Evolutionary conservation across 2,329 filamentous ascomycete genomes (phyloP).

Genomic region (Fusarium sp.): DNA sequence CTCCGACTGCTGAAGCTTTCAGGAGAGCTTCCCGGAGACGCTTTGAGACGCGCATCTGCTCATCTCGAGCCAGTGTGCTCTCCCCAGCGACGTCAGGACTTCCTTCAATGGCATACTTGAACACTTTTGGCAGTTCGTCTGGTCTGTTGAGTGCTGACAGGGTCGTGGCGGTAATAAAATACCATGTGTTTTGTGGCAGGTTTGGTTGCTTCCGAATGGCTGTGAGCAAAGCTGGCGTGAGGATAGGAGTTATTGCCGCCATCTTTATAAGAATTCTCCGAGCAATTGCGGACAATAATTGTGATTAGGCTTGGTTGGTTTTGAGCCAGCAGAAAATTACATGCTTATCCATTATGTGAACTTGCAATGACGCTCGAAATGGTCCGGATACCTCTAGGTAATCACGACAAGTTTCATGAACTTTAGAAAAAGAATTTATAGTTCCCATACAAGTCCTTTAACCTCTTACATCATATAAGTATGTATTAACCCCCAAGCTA

Average conservation of each 20-base stretch:
- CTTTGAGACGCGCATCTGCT: conserved; percentile 36
- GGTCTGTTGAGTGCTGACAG: conserved; percentile 41
- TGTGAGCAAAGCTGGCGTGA: conserved; percentile 39
- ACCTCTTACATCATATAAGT: no score
- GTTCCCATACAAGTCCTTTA: no score
- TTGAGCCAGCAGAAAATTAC: no score
- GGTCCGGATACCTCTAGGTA: no score
- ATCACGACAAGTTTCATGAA: no score
- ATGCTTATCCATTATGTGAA: no score
- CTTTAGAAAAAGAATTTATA: no score
- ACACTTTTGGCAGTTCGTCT: conserved; percentile 38
- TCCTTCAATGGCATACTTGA: conserved; percentile 26
- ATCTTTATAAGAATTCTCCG: conserved; percentile 3
- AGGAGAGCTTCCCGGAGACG: conserved; percentile 43
- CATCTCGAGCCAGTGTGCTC: conserved; percentile 9
- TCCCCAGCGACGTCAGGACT: conserved; percentile 4
- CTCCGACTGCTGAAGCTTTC: conserved; percentile 43
- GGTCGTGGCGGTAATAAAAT: conserved; percentile 43
- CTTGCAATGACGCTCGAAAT: no score
- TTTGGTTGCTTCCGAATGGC: conserved; percentile 40
- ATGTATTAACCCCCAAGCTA: no score
- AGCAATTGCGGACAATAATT: background rate
- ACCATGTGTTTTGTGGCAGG: conserved; percentile 43
- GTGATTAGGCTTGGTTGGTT: background rate
- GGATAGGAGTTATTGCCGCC: conserved; percentile 27